Evolutionary conservation across 352 stramenopile genomes (phyloP).

Genomic region (Globisporangium lucens): DNA sequence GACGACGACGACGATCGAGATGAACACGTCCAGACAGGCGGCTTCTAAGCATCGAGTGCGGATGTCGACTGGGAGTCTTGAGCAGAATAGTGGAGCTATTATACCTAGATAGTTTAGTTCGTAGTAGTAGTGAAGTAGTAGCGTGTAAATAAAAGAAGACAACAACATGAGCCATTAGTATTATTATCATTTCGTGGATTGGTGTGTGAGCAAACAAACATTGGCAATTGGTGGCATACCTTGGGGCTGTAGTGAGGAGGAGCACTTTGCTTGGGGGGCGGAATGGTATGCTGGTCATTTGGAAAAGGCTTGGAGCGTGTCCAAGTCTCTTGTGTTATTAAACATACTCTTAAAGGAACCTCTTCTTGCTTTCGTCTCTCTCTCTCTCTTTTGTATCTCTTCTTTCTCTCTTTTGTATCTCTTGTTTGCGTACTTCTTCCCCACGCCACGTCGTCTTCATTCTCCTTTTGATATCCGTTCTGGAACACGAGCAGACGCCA

Average conservation of each 20-base stretch:
- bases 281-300: slow-evolving; percentile 4
- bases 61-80: neutral
- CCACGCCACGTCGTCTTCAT: slow-evolving; percentile 1
- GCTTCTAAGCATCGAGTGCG: neutral
- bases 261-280: neutral
- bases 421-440: neutral
- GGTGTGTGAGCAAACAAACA: no score
- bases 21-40: neutral
- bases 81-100: neutral
- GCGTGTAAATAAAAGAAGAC: neutral
- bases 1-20: slow-evolving; percentile 18
- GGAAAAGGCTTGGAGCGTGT: neutral
- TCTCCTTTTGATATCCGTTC: neutral
- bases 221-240: neutral
- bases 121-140: neutral
- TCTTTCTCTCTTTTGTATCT: neutral
- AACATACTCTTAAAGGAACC: slow-evolving; percentile 3
- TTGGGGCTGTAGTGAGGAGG: neutral
- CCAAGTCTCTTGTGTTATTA: neutral
- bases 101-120: neutral
- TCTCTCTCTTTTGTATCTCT: neutral
- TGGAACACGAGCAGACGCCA: neutral
- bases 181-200: neutral
- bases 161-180: neutral
- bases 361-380: neutral